These are phyloP conservation scores for Warburgia ugandensis DNA, from an alignment of 164 flowering plant genomes.

Conservation along the genomic window DNA sequence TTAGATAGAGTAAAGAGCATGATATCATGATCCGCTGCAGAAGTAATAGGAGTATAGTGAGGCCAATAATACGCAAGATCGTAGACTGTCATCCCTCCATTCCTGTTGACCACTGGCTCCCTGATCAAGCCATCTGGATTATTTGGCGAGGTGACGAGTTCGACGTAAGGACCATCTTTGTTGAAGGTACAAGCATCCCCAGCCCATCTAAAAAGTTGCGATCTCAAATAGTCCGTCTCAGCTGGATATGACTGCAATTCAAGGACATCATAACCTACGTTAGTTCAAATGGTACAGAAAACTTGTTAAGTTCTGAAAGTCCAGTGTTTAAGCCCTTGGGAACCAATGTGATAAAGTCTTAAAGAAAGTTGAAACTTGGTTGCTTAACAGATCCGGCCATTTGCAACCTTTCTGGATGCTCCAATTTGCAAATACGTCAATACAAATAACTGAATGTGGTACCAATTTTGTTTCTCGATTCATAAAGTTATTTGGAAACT, in stretches of 20 bases:
- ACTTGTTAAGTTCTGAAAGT: no score
- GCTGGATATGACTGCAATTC: constrained; percentile 66
- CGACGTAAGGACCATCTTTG: constrained; percentile 53
- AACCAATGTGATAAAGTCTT: background rate
- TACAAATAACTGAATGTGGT: background rate
- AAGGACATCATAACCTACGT: background rate
- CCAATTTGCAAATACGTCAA: background rate
- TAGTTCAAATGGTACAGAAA: background rate
- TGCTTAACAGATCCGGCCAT: background rate
- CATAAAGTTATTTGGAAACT: no score
- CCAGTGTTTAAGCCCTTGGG: background rate
- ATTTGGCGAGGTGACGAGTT: constrained; percentile 83
- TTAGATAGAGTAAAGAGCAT: constrained; percentile 91
- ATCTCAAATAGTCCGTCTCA: constrained; percentile 53
- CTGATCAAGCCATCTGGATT: constrained; percentile 64
- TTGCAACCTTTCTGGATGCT: background rate
- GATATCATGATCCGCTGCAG: constrained; percentile 57
- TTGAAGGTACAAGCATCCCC: constrained; percentile 57
- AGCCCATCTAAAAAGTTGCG: constrained; percentile 70
- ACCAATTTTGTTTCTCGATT: no score
- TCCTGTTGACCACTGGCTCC: constrained; percentile 44
- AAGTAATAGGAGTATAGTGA: constrained; percentile 65
- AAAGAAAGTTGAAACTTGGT: background rate
- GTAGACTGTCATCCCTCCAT: constrained; percentile 43
- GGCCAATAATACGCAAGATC: constrained; percentile 96